phyloP scores from a whole-genome alignment of 257 asterid genomes.

The Scutellaria galericulata region DNA sequence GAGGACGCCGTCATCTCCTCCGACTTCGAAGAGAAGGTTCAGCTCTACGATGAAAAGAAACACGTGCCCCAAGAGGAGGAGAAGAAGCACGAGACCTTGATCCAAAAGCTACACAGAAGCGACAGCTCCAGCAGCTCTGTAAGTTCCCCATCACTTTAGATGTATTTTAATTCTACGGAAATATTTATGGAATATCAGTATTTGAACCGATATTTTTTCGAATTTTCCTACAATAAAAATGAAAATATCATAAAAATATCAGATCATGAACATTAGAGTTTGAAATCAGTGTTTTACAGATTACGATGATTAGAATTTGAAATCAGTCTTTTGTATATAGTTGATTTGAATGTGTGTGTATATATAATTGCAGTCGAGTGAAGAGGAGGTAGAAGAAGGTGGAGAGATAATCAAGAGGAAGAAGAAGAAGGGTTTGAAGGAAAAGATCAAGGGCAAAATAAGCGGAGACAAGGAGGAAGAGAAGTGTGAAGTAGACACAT shows the following conservation, averaged over 20 bases:
- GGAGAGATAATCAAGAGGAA: slow-evolving; percentile 67
- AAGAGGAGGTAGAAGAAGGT: slow-evolving; percentile 77
- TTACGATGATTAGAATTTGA: too few species aligned
- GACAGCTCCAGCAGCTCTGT: slow-evolving; percentile 81
- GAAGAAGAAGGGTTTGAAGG: slow-evolving; percentile 81
- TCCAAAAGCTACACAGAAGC: slow-evolving; percentile 57
- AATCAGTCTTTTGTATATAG: too few species aligned
- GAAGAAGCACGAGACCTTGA: slow-evolving; percentile 54
- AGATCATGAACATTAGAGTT: too few species aligned
- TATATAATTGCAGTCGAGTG: slow-evolving; percentile 62
- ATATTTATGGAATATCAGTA: too few species aligned
- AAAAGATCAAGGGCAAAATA: slow-evolving; percentile 57
- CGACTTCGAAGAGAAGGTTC: slow-evolving; percentile 63
- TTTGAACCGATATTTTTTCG: too few species aligned
- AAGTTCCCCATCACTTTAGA: slow-evolving; percentile 36
- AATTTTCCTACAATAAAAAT: too few species aligned
- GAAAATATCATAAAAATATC: too few species aligned
- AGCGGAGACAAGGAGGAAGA: slow-evolving; percentile 55
- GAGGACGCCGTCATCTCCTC: slow-evolving; percentile 50
- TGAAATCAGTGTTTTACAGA: too few species aligned
- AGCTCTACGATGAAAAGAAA: slow-evolving; percentile 45
- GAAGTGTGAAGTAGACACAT: slow-evolving; percentile 44
- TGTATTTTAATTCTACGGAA: too few species aligned
- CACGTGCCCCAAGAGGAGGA: slow-evolving; percentile 35
- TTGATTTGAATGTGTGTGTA: neutral